Evolutionary conservation across 2,329 filamentous ascomycete genomes (phyloP).

Genomic region (Verruconis gallopava): DNA sequence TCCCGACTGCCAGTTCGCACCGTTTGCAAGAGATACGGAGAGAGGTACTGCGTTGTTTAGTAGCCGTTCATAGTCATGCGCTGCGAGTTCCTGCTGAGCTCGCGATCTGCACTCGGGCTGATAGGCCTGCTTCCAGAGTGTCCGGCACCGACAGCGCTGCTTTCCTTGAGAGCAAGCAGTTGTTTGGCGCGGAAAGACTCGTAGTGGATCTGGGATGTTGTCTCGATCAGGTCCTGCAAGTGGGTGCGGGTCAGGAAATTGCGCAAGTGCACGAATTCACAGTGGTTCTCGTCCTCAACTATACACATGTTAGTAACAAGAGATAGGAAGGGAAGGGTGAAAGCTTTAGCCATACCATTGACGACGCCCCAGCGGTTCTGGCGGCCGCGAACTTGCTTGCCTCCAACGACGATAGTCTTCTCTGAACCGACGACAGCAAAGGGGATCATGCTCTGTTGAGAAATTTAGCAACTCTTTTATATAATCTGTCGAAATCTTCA

Average conservation of each 20-base stretch:
- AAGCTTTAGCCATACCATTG: constrained; percentile 46
- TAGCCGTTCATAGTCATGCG: constrained; percentile 99
- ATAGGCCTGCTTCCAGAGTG: constrained; percentile 77
- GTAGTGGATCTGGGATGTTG: constrained; percentile 98
- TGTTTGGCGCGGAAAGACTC: constrained; percentile 99
- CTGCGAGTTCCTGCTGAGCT: constrained; percentile 93
- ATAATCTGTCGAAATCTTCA: not conserved
- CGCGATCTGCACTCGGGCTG: constrained; percentile 84
- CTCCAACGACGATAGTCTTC: constrained; percentile 93
- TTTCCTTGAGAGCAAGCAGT: constrained; percentile 94
- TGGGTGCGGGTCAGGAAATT: constrained; percentile 98
- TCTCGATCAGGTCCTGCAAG: constrained; percentile 97
- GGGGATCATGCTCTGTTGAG: constrained; percentile 67
- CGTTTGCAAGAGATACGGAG: too few species aligned
- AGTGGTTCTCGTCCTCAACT: constrained; percentile 98
- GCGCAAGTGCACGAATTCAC: constrained; percentile 96
- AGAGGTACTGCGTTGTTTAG: too few species aligned
- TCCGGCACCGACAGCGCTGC: constrained; percentile 63
- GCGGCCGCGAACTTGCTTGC: constrained; percentile 91
- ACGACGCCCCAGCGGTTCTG: constrained; percentile 99
- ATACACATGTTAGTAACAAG: constrained; percentile 7
- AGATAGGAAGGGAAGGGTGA: not conserved
- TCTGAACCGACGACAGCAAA: constrained; percentile 97
- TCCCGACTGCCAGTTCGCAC: too few species aligned
- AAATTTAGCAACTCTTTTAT: constrained; percentile 21